A percentile compares a stretch with the other conserved stretches of the same genome.
Evolutionary conservation across 345 rosid genomes (phyloP).

Genomic region (Lepidium didymum): DNA sequence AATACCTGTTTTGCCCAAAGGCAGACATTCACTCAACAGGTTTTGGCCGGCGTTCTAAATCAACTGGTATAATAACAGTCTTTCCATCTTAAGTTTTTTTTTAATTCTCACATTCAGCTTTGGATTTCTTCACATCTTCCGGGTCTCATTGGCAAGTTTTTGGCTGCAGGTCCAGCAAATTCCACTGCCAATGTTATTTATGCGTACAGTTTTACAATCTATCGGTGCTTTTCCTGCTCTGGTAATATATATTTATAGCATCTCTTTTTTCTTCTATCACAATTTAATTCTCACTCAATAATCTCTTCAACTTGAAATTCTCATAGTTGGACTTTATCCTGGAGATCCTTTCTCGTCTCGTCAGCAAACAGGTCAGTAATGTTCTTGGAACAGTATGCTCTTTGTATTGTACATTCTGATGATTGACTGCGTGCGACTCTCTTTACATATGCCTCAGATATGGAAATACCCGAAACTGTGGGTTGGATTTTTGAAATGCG

Average conservation of each 20-base stretch:
- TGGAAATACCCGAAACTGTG: conserved; percentile 97
- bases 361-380: conserved; percentile 77
- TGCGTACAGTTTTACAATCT: conserved; percentile 98
- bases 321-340: conserved; percentile 78
- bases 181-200: conserved; percentile 95
- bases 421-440: not conserved
- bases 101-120: not conserved
- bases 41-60: conserved; percentile 91
- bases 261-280: not conserved
- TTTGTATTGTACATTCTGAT: not conserved
- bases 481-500: conserved; percentile 98
- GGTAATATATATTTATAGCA: conserved; percentile 41
- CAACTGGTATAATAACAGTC: conserved; percentile 54
- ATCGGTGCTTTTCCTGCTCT: conserved; percentile 92
- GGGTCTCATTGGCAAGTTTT: conserved; percentile 9
- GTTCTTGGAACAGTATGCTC: not conserved
- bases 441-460: conserved; percentile 46
- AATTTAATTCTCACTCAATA: not conserved
- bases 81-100: not conserved
- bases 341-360: conserved; percentile 95
- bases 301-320: not conserved
- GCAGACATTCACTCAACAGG: conserved; percentile 84
- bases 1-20: conserved; percentile 89
- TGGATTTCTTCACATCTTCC: not conserved
- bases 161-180: conserved; percentile 87